Conservation (phyloP, 2,329 filamentous ascomycete genomes). For the Phoma sp. region DNA sequence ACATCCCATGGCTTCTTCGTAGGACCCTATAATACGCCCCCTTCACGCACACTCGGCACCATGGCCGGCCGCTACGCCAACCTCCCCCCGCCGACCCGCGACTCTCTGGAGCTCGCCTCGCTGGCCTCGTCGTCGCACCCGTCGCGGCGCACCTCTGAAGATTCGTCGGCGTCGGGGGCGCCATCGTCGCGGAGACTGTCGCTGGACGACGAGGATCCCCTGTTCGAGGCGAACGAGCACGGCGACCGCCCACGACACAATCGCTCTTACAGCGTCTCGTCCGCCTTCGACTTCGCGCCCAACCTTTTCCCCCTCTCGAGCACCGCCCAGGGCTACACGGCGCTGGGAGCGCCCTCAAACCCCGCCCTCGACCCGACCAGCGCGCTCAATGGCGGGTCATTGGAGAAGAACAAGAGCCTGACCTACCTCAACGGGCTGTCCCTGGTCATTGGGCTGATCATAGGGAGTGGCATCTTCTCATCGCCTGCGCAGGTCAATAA, state of each 20-base stretch:
- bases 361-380: conserved; percentile 59
- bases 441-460: conserved; percentile 89
- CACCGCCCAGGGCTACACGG: conserved; percentile 78
- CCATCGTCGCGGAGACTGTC: conserved; percentile 93
- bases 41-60: conserved; percentile 19
- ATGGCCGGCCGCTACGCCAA: conserved; percentile 49
- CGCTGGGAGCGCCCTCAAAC: conserved; percentile 77
- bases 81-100: conserved; percentile 63
- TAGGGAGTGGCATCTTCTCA: conserved; percentile 95
- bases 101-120: conserved; percentile 95
- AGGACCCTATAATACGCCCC: neutral
- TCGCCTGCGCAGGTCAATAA: conserved; percentile 91
- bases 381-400: conserved; percentile 72
- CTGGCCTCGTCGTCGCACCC: conserved; percentile 82
- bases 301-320: conserved; percentile 92
- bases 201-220: conserved; percentile 82
- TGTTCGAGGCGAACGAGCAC: conserved; percentile 63
- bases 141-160: conserved; percentile 69
- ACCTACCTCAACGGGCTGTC: conserved; percentile 94
- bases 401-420: conserved; percentile 95
- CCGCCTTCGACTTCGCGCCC: conserved; percentile 92
- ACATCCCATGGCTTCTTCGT: conserved; percentile 36
- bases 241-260: conserved; percentile 52
- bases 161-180: conserved; percentile 80
- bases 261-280: conserved; percentile 87